These are phyloP conservation scores for Lachancea meyersii DNA, from an alignment of 805 yeast species.

Conservation along the genomic window DNA sequence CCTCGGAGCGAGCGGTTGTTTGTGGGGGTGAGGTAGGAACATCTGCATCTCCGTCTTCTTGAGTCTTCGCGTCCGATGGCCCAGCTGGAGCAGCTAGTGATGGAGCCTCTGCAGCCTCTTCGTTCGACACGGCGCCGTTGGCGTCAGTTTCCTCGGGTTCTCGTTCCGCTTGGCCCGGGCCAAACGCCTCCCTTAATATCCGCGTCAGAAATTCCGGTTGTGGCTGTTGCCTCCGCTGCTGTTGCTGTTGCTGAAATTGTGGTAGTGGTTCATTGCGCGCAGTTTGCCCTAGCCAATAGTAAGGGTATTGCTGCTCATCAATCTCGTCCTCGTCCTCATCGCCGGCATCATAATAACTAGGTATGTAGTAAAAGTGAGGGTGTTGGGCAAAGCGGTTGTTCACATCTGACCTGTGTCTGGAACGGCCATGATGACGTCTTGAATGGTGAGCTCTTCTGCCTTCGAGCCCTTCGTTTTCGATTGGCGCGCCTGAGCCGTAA, in stretches of 20 bases:
- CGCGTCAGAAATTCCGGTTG: constrained; percentile 17
- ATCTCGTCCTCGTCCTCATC: constrained; percentile 6
- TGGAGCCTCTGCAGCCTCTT: not conserved
- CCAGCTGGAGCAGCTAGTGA: not conserved
- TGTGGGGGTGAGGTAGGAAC: not conserved
- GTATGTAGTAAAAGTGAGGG: constrained; percentile 11
- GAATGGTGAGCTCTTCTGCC: constrained; percentile 7
- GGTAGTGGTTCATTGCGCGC: not conserved
- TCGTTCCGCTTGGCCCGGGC: not conserved
- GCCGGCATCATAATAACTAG: constrained; percentile 8
- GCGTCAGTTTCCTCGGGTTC: not conserved
- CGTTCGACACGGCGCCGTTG: not conserved
- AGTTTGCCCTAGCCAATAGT: not conserved
- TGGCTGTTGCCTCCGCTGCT: constrained; percentile 5
- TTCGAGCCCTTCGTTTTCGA: constrained; percentile 10
- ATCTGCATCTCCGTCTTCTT: not conserved
- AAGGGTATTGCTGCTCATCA: too few relatives aligned
- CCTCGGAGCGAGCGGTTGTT: constrained; percentile 10
- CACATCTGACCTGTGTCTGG: not conserved
- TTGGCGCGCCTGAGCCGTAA: constrained; percentile 17
- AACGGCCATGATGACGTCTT: constrained; percentile 7
- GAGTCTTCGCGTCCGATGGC: too few relatives aligned
- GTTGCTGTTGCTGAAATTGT: not conserved
- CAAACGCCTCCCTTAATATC: too few relatives aligned
- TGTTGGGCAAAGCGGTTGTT: not conserved